Base-by-base conservation (phyloP, 2,329 filamentous ascomycete genomes). In the Septoria linicola region DNA sequence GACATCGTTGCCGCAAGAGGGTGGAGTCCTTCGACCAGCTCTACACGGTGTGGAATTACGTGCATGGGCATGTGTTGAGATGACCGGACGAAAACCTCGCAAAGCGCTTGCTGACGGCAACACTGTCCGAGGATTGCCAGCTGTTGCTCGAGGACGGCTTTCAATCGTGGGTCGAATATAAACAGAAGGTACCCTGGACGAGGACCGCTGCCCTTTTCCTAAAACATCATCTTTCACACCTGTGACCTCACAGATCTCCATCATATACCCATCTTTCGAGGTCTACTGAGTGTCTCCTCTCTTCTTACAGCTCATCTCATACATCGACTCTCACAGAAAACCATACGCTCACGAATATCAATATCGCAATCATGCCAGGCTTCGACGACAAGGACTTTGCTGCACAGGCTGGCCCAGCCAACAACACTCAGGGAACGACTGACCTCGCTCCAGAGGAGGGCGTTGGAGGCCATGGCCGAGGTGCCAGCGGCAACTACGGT, bases 301-400 rank as follows among this genome's bases (percentile, higher is more conserved):
- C 41, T n/a, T 41, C 32, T 44, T 25, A 3, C 30, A 23, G 36
- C 36, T 17, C 21, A 16, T 19, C 32, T 14, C 10, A 20, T 20
- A 10, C 14, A 19, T 23, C n/a, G 25, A 13, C 7, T 13, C 21
- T 30, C 14, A 30, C 16, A 19, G 21, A 31, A 23, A 19, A 14
- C 40, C 4, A 41, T 8, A 16, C 21, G 11, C 8, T 46, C 27
- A 37, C 37, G 34, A 41, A 34, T 41, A 41, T 27, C 43, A 34
- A 50, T 45, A 54, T 19, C 46, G 53, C 58, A 72, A 81, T 59
- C 55, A 84, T 85, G 82, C 75, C 81, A 72, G 72, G 74, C 59
- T 80, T 79, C 63, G 80, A 83, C 56, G 80, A 84, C 57, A 70
- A 73, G 56, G 80, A 83, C 60, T 73, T 81, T 56, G 73, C 67